Percentiles rank a stretch among this genome's conserved stretches.
Conservation (phyloP, 495 filamentous ascomycete genomes). For the Rhypophila decipiens region DNA sequence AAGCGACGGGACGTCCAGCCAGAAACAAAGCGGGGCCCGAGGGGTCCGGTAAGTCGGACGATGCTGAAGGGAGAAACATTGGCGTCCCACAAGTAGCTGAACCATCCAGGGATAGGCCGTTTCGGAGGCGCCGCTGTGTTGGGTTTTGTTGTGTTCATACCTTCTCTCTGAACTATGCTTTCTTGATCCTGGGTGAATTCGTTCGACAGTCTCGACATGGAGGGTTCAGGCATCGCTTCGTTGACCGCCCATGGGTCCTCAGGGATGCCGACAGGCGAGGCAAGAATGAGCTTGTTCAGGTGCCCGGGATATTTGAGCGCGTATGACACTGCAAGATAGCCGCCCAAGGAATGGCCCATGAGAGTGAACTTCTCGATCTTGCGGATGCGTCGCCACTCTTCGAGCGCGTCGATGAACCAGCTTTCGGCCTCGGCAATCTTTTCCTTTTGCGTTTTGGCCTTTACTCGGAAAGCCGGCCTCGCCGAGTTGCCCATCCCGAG, state of each 20-base stretch:
- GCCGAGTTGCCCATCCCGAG: conserved; percentile 90
- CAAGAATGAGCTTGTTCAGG: conserved; percentile 91
- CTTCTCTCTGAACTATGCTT: conserved; percentile 36
- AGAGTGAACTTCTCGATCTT: conserved; percentile 91
- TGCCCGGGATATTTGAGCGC: conserved; percentile 92
- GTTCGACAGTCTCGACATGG: conserved; percentile 58
- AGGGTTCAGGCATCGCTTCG: conserved; percentile 71
- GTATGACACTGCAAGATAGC: conserved; percentile 91
- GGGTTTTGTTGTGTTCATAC: conserved; percentile 14
- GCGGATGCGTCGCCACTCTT: conserved; percentile 86
- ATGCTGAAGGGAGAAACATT: conserved; percentile 94
- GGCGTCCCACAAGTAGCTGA: conserved; percentile 90
- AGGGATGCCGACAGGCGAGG: conserved; percentile 88
- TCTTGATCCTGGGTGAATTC: conserved; percentile 74
- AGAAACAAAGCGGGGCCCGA: conserved; percentile 86
- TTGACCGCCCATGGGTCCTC: conserved; percentile 89
- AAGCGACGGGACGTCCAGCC: conserved; percentile 94
- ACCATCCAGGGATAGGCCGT: conserved; percentile 71
- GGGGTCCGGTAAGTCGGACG: conserved; percentile 81
- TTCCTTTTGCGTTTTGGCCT: conserved; percentile 69
- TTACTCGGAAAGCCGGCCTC: conserved; percentile 75
- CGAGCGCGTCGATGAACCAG: conserved; percentile 93
- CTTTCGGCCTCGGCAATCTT: conserved; percentile 88
- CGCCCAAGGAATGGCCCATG: conserved; percentile 86
- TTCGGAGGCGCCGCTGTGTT: conserved; percentile 30